A percentile compares a stretch with the other conserved stretches of the same genome.
Conservation (phyloP, 306 rosid species). For the Prunus fruticosa region DNA sequence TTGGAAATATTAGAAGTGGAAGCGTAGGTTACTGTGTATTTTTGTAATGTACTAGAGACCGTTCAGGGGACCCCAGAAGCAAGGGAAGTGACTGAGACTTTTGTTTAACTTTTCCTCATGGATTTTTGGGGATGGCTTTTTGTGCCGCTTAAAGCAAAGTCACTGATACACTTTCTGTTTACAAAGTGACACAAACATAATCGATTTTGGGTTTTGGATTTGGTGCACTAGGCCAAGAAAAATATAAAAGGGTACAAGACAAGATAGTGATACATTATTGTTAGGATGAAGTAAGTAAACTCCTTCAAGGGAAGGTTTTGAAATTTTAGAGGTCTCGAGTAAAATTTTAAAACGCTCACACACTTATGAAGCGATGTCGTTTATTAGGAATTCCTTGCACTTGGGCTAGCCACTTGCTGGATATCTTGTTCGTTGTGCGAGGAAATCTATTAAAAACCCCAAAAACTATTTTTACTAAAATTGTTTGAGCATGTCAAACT, state of each 20-base stretch:
- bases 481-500: too few relatives aligned
- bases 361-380: too few relatives aligned
- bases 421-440: too few relatives aligned
- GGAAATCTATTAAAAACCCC: too few relatives aligned
- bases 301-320: too few relatives aligned
- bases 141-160: conserved; percentile 28
- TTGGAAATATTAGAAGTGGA: conserved; percentile 4
- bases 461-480: too few relatives aligned
- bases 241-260: neutral
- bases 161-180: conserved; percentile 21
- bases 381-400: too few relatives aligned
- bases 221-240: neutral
- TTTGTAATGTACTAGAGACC: neutral
- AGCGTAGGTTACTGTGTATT: conserved; percentile 22
- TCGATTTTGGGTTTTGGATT: neutral
- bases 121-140: conserved; percentile 34
- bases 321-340: too few relatives aligned
- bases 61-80: conserved; percentile 14
- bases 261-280: neutral
- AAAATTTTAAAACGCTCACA: too few relatives aligned
- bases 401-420: too few relatives aligned
- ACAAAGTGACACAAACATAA: neutral
- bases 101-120: conserved; percentile 13
- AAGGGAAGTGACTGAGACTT: conserved; percentile 15
- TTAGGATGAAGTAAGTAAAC: too few relatives aligned